phyloP scores from a whole-genome alignment of 257 asterid species.

The Nyctanthes arbortristis region DNA sequence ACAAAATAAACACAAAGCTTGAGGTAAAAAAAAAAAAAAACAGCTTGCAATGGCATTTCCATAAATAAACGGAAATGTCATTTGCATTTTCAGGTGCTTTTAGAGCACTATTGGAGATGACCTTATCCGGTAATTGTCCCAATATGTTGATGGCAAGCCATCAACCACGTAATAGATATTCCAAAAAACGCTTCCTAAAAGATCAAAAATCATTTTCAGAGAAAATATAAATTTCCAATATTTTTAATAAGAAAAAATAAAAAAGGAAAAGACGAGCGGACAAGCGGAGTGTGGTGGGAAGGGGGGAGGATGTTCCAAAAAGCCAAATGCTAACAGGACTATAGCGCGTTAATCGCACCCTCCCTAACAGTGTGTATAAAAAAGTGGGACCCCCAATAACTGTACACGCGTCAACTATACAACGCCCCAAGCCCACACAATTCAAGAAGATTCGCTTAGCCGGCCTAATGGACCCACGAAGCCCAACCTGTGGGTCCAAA shows the following conservation, averaged over 20 bases:
- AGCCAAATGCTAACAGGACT: background rate
- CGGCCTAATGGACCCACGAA: slow-evolving; percentile 29
- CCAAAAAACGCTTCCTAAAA: background rate
- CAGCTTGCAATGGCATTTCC: too few species aligned
- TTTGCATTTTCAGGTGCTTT: too few species aligned
- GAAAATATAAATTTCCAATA: too few species aligned
- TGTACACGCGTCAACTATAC: slow-evolving; percentile 42
- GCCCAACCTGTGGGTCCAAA: slow-evolving; percentile 29
- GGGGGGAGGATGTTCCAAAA: background rate
- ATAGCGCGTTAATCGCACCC: background rate
- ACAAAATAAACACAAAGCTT: too few species aligned
- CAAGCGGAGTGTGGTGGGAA: background rate
- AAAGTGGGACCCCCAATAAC: slow-evolving; percentile 11
- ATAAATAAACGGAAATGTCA: too few species aligned
- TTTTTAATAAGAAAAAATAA: background rate
- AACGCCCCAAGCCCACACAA: slow-evolving; percentile 20
- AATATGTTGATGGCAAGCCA: background rate
- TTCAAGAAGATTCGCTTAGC: slow-evolving; percentile 28
- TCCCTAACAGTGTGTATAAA: background rate
- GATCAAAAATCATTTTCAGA: background rate
- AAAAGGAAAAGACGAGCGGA: background rate
- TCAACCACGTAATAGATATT: background rate
- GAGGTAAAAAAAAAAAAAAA: too few species aligned
- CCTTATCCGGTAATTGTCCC: too few species aligned
- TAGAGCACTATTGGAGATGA: too few species aligned